Percentiles rank a stretch among this genome's conserved stretches.
Evolutionary conservation across 2,329 filamentous ascomycete species (phyloP).

Genomic region (Drechslerella dactyloides): DNA sequence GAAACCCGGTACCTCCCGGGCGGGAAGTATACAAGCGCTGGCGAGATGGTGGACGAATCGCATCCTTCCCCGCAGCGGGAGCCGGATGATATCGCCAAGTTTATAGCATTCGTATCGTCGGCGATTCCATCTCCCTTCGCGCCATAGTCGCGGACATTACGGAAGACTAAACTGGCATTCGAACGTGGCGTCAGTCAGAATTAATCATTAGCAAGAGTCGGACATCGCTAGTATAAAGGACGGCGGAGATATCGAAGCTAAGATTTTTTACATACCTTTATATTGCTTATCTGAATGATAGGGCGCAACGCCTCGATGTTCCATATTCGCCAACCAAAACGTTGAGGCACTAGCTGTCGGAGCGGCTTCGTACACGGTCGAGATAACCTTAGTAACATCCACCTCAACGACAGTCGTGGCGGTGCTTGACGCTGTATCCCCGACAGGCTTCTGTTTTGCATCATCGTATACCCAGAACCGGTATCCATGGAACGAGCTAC

Average conservation of each 20-base stretch:
- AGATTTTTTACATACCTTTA: slow-evolving; percentile 47
- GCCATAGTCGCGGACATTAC: slow-evolving; percentile 46
- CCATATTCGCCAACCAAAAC: slow-evolving; percentile 57
- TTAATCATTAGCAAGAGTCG: background rate
- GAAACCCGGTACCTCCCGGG: slow-evolving; percentile 83
- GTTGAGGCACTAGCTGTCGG: slow-evolving; percentile 26
- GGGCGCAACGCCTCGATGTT: slow-evolving; percentile 60
- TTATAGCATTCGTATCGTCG: slow-evolving; percentile 90
- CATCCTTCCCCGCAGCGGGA: slow-evolving; percentile 80
- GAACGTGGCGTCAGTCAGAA: slow-evolving; percentile 14
- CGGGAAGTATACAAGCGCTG: slow-evolving; percentile 90
- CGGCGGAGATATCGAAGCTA: background rate
- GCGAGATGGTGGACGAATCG: slow-evolving; percentile 79
- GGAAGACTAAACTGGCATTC: slow-evolving; percentile 45
- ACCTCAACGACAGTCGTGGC: slow-evolving; percentile 29
- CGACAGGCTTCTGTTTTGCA: slow-evolving; percentile 4
- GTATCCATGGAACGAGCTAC: slow-evolving; percentile 41
- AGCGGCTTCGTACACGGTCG: slow-evolving; percentile 28
- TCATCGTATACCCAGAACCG: slow-evolving; percentile 25
- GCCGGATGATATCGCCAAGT: slow-evolving; percentile 70
- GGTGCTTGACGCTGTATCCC: background rate
- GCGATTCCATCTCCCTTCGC: slow-evolving; percentile 59
- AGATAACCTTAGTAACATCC: slow-evolving; percentile 37
- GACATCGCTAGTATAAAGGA: background rate
- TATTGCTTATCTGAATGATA: slow-evolving; percentile 58